Evolutionary conservation across 495 filamentous ascomycete genomes (phyloP).

Genomic region (Podospora pseudopauciseta): DNA sequence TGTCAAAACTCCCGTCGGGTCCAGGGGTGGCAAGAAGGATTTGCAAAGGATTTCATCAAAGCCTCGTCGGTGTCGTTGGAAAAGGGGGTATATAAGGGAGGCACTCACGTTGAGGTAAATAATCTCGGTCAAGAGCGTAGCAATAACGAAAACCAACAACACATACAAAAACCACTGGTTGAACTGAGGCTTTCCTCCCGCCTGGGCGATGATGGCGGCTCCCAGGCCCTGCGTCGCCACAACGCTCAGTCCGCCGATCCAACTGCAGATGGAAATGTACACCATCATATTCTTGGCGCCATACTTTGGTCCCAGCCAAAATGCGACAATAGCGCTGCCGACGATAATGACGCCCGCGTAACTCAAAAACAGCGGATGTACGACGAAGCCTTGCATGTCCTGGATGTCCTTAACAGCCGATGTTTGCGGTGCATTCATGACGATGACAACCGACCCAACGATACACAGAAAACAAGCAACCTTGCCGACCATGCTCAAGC

Average conservation of each 20-base stretch:
- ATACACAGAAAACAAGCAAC: conserved; percentile 95
- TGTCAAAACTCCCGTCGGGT: conserved; percentile 18
- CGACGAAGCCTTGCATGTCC: conserved; percentile 85
- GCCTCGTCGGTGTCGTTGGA: too few relatives aligned
- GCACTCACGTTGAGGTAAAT: conserved; percentile 86
- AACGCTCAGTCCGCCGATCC: conserved; percentile 91
- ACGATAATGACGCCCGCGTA: conserved; percentile 84
- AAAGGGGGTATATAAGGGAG: background rate
- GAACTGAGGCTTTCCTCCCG: conserved; percentile 75
- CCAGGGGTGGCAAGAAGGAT: background rate
- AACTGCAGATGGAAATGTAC: conserved; percentile 91
- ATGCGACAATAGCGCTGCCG: conserved; percentile 63
- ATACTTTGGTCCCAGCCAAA: conserved; percentile 85
- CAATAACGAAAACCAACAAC: conserved; percentile 82
- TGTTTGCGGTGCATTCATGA: conserved; percentile 84
- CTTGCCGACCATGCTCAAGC: conserved; percentile 92
- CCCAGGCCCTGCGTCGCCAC: conserved; percentile 93
- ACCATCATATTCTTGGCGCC: conserved; percentile 97
- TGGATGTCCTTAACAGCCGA: conserved; percentile 85
- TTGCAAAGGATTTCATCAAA: too few relatives aligned
- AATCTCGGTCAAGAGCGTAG: conserved; percentile 86
- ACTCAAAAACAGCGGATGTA: conserved; percentile 78
- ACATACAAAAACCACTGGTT: conserved; percentile 98
- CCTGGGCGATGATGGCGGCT: conserved; percentile 84
- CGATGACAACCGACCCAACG: conserved; percentile 87